Percentiles rank a stretch among this genome's conserved stretches.
Evolutionary conservation across 176 grass and related monocot species (phyloP).

Genomic region (Cenchrus purpureus): DNA sequence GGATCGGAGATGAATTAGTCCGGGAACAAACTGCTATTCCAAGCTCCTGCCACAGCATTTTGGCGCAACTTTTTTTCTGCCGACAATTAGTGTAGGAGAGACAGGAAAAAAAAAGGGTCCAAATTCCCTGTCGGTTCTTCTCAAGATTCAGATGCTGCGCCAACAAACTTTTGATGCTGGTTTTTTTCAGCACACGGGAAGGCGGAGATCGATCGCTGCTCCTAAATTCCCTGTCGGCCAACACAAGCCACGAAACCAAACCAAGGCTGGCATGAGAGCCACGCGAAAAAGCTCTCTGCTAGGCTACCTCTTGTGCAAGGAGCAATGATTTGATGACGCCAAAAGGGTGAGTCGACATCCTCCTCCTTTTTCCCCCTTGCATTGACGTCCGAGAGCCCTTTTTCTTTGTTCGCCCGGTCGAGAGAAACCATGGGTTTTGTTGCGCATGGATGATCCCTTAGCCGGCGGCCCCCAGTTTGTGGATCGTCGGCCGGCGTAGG

Average conservation of each 20-base stretch:
- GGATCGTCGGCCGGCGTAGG: neutral
- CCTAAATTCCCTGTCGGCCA: neutral
- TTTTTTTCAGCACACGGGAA: slow-evolving; percentile 8
- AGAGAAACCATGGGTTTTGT: slow-evolving; percentile 26
- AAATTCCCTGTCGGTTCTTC: neutral
- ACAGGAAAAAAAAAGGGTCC: neutral
- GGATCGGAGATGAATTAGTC: too few relatives aligned
- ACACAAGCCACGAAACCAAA: neutral
- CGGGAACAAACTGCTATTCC: too few relatives aligned
- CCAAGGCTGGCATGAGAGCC: neutral
- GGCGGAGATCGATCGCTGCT: neutral
- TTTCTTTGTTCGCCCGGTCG: neutral
- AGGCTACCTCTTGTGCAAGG: slow-evolving; percentile 6
- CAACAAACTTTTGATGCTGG: neutral
- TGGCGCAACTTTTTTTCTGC: too few relatives aligned
- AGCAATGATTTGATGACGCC: slow-evolving; percentile 9
- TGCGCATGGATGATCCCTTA: neutral
- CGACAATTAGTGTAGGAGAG: neutral
- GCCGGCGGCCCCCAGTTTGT: slow-evolving; percentile 20
- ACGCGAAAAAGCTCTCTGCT: neutral
- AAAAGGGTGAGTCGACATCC: neutral
- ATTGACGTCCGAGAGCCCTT: neutral
- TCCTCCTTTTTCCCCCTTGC: neutral
- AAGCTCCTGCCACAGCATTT: too few relatives aligned
- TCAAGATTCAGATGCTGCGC: slow-evolving; percentile 15